Evolutionary conservation across 495 filamentous ascomycete genomes (phyloP).

Genomic region (Penicillium roqueforti): DNA sequence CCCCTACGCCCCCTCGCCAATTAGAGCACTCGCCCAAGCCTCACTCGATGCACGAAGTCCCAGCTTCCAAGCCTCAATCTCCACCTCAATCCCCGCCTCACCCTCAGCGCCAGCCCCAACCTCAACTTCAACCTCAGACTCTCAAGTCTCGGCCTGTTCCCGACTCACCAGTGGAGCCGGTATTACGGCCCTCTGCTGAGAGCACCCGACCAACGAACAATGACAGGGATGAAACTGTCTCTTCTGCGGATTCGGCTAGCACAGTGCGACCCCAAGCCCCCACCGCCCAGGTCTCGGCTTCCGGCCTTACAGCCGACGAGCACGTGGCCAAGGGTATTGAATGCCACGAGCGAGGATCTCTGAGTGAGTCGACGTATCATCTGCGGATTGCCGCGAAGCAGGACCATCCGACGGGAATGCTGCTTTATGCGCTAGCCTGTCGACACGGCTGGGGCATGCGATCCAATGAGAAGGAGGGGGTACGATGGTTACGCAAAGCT

Average conservation of each 20-base stretch:
- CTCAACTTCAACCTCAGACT: slow-evolving; percentile 11
- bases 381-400: slow-evolving; percentile 83
- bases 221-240: slow-evolving; percentile 47
- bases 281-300: slow-evolving; percentile 35
- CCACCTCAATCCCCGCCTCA: slow-evolving; percentile 15
- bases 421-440: slow-evolving; percentile 91
- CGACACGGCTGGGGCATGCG: slow-evolving; percentile 99
- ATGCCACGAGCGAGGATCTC: slow-evolving; percentile 75
- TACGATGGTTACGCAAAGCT: slow-evolving; percentile 85
- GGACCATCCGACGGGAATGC: slow-evolving; percentile 86
- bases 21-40: slow-evolving; percentile 33
- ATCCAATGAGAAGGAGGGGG: slow-evolving; percentile 80
- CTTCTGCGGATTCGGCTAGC: slow-evolving; percentile 62
- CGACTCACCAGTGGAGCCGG: slow-evolving; percentile 31
- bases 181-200: slow-evolving; percentile 47
- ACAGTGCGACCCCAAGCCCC: slow-evolving; percentile 58
- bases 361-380: slow-evolving; percentile 93
- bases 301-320: slow-evolving; percentile 70
- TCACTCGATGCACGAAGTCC: slow-evolving; percentile 35
- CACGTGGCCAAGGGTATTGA: slow-evolving; percentile 86
- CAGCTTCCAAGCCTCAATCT: slow-evolving; percentile 12
- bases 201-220: slow-evolving; percentile 33
- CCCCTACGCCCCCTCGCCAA: slow-evolving; percentile 24
- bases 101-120: slow-evolving; percentile 9
- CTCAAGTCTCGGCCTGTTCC: slow-evolving; percentile 11